Conservation (phyloP, 2,329 filamentous ascomycete genomes). For the Diplodia seriata region DNA sequence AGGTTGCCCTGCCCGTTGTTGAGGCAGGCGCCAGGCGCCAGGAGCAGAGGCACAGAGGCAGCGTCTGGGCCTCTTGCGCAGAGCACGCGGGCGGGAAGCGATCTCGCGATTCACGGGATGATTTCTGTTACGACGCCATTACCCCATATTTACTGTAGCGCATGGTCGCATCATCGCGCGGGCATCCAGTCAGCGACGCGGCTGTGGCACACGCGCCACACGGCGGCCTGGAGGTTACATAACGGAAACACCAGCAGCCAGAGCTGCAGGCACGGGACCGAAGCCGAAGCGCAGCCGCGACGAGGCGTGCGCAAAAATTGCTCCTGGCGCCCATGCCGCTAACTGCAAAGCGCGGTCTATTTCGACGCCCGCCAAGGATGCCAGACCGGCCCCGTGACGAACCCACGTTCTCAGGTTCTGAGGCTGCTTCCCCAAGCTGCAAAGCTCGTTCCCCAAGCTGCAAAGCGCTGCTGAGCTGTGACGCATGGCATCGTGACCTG, state of each 20-base stretch:
- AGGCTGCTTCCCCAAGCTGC: slow-evolving; percentile 32
- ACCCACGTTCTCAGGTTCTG: slow-evolving; percentile 8
- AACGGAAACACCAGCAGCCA: slow-evolving; percentile 22
- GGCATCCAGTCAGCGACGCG: slow-evolving; percentile 24
- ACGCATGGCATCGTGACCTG: slow-evolving; percentile 32
- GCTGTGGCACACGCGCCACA: slow-evolving; percentile 29
- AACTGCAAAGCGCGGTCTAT: slow-evolving; percentile 50
- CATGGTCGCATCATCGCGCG: slow-evolving; percentile 20
- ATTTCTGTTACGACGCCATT: slow-evolving; percentile 30
- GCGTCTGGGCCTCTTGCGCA: slow-evolving; percentile 1
- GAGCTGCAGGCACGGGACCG: slow-evolving; percentile 22
- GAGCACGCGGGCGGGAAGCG: slow-evolving; percentile 4
- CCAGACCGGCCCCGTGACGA: slow-evolving; percentile 24
- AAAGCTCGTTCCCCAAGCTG: slow-evolving; percentile 34
- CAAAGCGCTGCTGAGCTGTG: slow-evolving; percentile 31
- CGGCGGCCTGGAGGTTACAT: slow-evolving; percentile 23
- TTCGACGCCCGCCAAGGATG: slow-evolving; percentile 19
- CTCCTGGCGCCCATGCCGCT: slow-evolving; percentile 48
- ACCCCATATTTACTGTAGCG: slow-evolving; percentile 27
- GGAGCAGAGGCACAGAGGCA: neutral
- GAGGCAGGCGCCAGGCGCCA: slow-evolving; percentile 9
- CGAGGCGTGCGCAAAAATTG: slow-evolving; percentile 32
- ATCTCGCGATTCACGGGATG: slow-evolving; percentile 28
- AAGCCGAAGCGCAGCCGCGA: slow-evolving; percentile 23
- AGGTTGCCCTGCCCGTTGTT: neutral